Evolutionary conservation across 202 grass and related monocot species (phyloP).

Genomic region (Tripidium arundinaceum): DNA sequence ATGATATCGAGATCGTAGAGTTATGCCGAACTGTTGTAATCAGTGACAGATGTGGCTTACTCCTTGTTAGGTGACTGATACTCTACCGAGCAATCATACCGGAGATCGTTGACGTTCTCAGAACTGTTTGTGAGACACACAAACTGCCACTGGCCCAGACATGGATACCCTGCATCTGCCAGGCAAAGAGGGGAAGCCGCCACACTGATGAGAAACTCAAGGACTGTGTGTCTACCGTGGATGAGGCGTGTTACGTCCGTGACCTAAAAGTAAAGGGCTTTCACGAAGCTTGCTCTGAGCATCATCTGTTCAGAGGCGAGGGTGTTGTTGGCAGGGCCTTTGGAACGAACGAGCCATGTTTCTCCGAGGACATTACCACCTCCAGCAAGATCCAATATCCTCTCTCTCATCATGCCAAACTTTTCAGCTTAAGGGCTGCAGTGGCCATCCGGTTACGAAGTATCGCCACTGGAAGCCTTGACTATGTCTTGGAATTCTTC

Average conservation of each 20-base stretch:
- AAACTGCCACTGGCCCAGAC: conserved; percentile 79
- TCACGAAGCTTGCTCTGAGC: conserved; percentile 85
- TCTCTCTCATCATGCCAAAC: conserved; percentile 76
- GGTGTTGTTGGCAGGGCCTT: conserved; percentile 82
- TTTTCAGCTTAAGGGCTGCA: conserved; percentile 62
- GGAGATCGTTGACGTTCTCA: conserved; percentile 67
- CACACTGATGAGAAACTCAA: conserved; percentile 72
- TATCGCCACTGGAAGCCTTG: conserved; percentile 45
- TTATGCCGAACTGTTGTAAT: background rate
- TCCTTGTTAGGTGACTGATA: conserved; percentile 48
- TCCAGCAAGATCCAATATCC: conserved; percentile 65
- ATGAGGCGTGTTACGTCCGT: conserved; percentile 61
- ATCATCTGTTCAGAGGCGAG: conserved; percentile 83
- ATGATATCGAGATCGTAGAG: background rate
- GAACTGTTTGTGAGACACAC: conserved; percentile 59
- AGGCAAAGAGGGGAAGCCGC: conserved; percentile 61
- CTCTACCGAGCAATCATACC: conserved; percentile 57
- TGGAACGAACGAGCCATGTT: conserved; percentile 64
- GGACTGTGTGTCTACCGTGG: conserved; percentile 71
- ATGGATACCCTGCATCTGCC: conserved; percentile 80
- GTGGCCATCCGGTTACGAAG: conserved; percentile 71
- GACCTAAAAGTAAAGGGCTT: conserved; percentile 44
- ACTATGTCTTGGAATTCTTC: conserved; percentile 93
- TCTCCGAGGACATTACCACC: conserved; percentile 53
- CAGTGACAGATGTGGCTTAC: conserved; percentile 22